Conservation (phyloP, 441 rosid species). For the Hura crepitans region DNA sequence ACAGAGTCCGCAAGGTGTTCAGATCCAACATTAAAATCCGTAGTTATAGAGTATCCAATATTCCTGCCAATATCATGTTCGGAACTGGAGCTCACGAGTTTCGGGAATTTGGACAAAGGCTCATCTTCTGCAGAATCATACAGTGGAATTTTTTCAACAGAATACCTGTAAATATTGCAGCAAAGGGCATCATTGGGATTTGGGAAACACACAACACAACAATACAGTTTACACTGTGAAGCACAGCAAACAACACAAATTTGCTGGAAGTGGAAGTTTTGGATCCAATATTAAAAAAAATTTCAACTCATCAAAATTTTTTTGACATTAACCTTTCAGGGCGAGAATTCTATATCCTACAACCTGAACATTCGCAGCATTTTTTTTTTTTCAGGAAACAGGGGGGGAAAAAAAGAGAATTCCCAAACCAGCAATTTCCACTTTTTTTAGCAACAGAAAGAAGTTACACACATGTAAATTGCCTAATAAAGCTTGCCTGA, state of each 20-base stretch:
- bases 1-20: slow-evolving; percentile 40
- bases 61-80: slow-evolving; percentile 28
- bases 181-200: neutral
- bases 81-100: slow-evolving; percentile 30
- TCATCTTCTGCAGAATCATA: slow-evolving; percentile 97
- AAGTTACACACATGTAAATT: neutral
- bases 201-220: neutral
- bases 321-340: neutral
- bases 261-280: neutral
- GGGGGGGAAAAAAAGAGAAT: too few relatives aligned
- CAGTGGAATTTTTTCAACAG: slow-evolving; percentile 77
- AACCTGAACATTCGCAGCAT: too few relatives aligned
- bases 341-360: neutral
- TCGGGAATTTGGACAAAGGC: slow-evolving; percentile 51
- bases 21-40: slow-evolving; percentile 24
- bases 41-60: slow-evolving; percentile 25
- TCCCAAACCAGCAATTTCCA: too few relatives aligned
- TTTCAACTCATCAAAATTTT: neutral
- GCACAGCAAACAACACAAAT: neutral
- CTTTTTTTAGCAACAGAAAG: too few relatives aligned
- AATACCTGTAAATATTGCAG: slow-evolving; percentile 48
- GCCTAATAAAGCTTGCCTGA: neutral
- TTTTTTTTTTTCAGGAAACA: too few relatives aligned
- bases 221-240: neutral
- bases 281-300: neutral